Conservation (phyloP, 2,329 filamentous ascomycete genomes). For the Aspergillus neoniger region DNA sequence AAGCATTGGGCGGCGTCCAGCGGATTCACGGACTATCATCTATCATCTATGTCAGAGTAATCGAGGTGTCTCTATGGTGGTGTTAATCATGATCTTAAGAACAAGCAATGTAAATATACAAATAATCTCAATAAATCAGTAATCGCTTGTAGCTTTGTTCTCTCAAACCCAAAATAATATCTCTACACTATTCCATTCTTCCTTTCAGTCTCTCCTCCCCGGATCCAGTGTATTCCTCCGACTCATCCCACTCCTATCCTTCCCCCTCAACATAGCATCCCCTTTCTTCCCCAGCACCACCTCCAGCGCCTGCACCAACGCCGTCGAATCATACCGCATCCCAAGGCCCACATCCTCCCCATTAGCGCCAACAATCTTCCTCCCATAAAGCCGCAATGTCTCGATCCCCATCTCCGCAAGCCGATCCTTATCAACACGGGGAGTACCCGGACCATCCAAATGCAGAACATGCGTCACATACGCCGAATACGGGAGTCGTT, state of each 20-base stretch:
- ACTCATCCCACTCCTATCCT: conserved; percentile 46
- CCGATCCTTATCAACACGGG: conserved; percentile 66
- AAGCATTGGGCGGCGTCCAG: conserved; percentile 38
- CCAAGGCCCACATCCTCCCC: conserved; percentile 53
- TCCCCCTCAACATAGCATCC: conserved; percentile 51
- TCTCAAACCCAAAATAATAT: background rate
- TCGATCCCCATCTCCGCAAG: conserved; percentile 72
- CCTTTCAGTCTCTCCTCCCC: conserved; percentile 29
- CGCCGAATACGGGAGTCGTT: conserved; percentile 54
- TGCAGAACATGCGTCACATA: conserved; percentile 87
- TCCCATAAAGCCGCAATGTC: conserved; percentile 74
- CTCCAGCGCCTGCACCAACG: conserved; percentile 72
- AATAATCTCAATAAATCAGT: background rate
- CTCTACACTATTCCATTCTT: conserved; percentile 12
- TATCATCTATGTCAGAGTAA: conserved; percentile 8
- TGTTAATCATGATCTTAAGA: conserved; percentile 1
- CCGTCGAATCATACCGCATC: conserved; percentile 73
- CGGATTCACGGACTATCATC: background rate
- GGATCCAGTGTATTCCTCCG: conserved; percentile 61
- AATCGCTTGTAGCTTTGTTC: too few relatives aligned
- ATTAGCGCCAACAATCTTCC: conserved; percentile 47
- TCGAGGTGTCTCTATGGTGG: conserved; percentile 1
- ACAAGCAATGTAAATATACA: conserved; percentile 2
- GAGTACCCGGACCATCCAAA: conserved; percentile 69
- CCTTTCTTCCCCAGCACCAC: conserved; percentile 69